Evolutionary conservation across 768 basidiomycete genomes (phyloP).

Genomic region (Leucosporidium scottii): DNA sequence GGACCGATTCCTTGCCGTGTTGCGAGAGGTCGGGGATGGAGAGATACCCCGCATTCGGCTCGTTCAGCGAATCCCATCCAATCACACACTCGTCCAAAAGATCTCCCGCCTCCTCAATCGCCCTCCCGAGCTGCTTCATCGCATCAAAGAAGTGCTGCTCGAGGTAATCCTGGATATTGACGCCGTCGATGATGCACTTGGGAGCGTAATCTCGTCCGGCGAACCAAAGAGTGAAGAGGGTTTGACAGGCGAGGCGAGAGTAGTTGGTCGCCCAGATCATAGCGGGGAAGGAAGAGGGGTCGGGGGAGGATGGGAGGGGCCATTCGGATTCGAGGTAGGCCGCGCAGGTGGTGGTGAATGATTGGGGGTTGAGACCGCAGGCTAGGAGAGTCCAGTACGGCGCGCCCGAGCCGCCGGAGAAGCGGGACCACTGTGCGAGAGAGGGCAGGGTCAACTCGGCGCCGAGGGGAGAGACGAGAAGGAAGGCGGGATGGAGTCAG

Average conservation of each 20-base stretch:
- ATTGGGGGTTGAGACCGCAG: conserved; percentile 78
- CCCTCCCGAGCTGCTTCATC: conserved; percentile 30
- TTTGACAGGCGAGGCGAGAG: conserved; percentile 75
- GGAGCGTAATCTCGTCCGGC: conserved; percentile 85
- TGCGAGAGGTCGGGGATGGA: conserved; percentile 61
- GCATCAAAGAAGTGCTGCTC: conserved; percentile 38
- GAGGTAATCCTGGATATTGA: conserved; percentile 65
- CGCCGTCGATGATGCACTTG: conserved; percentile 78
- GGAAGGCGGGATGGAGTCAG: not conserved
- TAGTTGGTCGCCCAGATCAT: conserved; percentile 99
- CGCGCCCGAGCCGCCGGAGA: conserved; percentile 87
- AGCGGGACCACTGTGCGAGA: conserved; percentile 76
- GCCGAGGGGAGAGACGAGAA: not conserved
- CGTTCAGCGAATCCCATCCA: conserved; percentile 96
- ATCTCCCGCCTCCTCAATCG: conserved; percentile 55
- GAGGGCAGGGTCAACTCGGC: not conserved
- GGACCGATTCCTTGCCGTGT: conserved; percentile 60
- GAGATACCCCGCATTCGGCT: conserved; percentile 79
- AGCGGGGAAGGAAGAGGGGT: conserved; percentile 69
- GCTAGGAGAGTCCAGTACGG: conserved; percentile 89
- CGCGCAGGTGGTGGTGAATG: conserved; percentile 76
- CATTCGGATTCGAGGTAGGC: conserved; percentile 87
- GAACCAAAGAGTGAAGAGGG: conserved; percentile 90
- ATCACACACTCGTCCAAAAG: conserved; percentile 80
- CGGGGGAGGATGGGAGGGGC: conserved; percentile 54